Base-by-base conservation (phyloP, 1,284 basidiomycete genomes). In the Trichosporon faecale region DNA sequence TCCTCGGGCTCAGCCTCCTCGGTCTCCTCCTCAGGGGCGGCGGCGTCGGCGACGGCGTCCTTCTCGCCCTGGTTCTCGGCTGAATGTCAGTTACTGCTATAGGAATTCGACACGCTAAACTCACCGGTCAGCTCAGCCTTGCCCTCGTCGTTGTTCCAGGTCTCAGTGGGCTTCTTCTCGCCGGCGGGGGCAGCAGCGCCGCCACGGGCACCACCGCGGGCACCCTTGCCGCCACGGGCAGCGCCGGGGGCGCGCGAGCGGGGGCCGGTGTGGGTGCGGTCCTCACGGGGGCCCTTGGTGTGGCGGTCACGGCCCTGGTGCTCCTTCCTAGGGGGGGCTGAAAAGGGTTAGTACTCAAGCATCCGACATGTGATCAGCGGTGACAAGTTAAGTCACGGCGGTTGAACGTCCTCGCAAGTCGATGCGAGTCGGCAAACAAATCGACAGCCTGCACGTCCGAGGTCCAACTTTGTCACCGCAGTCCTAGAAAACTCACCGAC, bases 81-180 rank as follows among this genome's bases (percentile, higher is more conserved):
- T 73, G 84, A 78, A 37, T 70, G 66, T 77, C 80, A 57, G 77
- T 79, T 9, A 67, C 70, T 70, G 16, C 55, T 66, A 21, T 65
- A 68, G 25, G 79, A 80, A 25, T 25, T n/a, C 2, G 4, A 29
- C 9, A 0, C 0, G 7, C 25, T n/a, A 68, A 76, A 83, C 70
- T 80, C 84, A 74, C 89, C 91, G 70, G 87, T 88, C 77, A 90
- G 85, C 84, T 96, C 94, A 61, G 86, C 87, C 75, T 86, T 86
- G 78, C 90, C 92, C 78, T 95, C 92, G 77, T 93, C 91, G 71
- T 91, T 92, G 74, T 94, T 94, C 94, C 94, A 97, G 74, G 90
- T 91, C 82, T 94, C 91, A 18, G 71, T 16, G 49, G 66, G 49
- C 86, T 92, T 92, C 88, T 97, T 97, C 77, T 94, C 91, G 60